Conservation (phyloP, 2,329 filamentous ascomycete species). For the Aureobasidium sp. region DNA sequence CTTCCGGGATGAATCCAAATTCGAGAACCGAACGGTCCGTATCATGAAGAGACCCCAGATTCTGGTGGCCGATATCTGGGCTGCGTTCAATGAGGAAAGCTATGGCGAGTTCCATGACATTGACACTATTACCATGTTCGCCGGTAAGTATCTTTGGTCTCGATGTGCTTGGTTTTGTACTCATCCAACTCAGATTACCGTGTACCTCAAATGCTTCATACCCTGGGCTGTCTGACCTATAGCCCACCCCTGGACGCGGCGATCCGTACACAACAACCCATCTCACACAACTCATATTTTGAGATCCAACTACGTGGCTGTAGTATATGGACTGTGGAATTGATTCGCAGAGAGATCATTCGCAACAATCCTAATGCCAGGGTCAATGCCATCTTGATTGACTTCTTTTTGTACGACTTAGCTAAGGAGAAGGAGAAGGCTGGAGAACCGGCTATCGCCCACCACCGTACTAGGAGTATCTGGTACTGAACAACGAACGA, state of each 20-base stretch:
- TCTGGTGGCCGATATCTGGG: constrained; percentile 92
- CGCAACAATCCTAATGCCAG: constrained; percentile 61
- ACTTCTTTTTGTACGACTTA: constrained; percentile 94
- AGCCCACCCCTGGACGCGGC: constrained; percentile 69
- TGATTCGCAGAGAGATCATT: constrained; percentile 75
- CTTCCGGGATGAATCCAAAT: constrained; percentile 74
- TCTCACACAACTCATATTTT: constrained; percentile 67
- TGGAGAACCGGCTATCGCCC: constrained; percentile 55
- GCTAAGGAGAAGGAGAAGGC: constrained; percentile 73
- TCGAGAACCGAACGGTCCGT: constrained; percentile 67
- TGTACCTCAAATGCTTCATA: constrained; percentile 85
- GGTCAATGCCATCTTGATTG: constrained; percentile 84
- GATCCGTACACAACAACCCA: constrained; percentile 56
- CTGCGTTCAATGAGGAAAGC: constrained; percentile 75
- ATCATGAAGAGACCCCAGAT: constrained; percentile 95
- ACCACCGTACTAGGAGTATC: constrained; percentile 86
- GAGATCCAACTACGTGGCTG: constrained; percentile 87
- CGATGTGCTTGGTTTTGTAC: no score
- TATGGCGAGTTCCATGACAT: constrained; percentile 85
- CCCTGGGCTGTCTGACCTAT: constrained; percentile 74
- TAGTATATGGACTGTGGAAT: constrained; percentile 93
- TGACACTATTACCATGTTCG: constrained; percentile 95
- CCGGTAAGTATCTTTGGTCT: no score
- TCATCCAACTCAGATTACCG: constrained; percentile 63
- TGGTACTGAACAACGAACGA: constrained; percentile 64